These are phyloP conservation scores for Xylaria curta DNA, from an alignment of 495 filamentous ascomycete genomes.

Conservation along the genomic window DNA sequence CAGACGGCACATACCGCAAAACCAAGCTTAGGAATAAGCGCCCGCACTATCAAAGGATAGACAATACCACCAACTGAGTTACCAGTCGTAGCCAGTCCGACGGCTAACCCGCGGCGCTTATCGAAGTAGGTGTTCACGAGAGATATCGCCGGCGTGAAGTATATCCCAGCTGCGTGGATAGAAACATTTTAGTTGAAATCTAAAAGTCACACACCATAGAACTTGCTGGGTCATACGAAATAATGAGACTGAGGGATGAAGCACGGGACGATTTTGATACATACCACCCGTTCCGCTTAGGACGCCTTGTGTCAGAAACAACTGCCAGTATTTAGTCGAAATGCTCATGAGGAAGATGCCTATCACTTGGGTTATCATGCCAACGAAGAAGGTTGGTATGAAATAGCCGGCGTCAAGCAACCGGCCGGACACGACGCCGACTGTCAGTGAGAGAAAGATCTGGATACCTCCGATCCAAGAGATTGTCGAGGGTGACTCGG, in stretches of 20 bases:
- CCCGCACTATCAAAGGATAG: constrained; percentile 73
- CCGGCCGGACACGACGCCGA: constrained; percentile 62
- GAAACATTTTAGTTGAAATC: too few relatives aligned
- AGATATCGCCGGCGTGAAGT: too few relatives aligned
- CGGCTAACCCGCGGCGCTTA: constrained; percentile 67
- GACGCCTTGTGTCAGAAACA: constrained; percentile 85
- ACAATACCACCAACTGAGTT: constrained; percentile 77
- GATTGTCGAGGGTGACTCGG: constrained; percentile 53
- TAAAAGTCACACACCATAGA: too few relatives aligned
- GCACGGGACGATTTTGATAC: too few relatives aligned
- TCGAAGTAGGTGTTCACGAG: constrained; percentile 77
- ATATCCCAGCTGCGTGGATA: too few relatives aligned
- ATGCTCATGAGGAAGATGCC: constrained; percentile 77
- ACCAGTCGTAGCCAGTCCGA: constrained; percentile 72
- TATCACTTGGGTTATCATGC: constrained; percentile 60
- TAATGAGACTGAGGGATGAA: too few relatives aligned
- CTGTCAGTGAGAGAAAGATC: constrained; percentile 59
- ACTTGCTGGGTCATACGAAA: too few relatives aligned
- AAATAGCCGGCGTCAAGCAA: constrained; percentile 68
- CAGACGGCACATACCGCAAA: constrained; percentile 53
- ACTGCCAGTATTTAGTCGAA: constrained; percentile 74
- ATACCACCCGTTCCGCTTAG: constrained; percentile 66
- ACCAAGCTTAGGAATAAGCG: constrained; percentile 70
- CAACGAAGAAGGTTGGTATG: constrained; percentile 55
- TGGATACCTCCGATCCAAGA: constrained; percentile 69